Evolutionary conservation across 2,329 filamentous ascomycete genomes (phyloP).

Genomic region (Colletotrichum cereale): DNA sequence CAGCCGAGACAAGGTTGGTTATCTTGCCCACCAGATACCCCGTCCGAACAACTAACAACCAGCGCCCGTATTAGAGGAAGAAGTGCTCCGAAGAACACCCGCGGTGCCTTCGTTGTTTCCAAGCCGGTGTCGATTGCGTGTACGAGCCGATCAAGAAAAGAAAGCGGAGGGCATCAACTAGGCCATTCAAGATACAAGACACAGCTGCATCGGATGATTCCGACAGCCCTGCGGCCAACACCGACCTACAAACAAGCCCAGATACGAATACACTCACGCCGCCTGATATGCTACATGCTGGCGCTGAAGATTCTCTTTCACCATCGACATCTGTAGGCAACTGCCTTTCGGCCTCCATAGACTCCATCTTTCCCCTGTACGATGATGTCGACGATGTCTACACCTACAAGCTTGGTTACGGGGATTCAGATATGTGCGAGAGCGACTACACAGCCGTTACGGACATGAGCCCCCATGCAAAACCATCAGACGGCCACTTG

Average conservation of each 20-base stretch:
- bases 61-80: slow-evolving; percentile 30
- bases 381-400: slow-evolving; percentile 21
- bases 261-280: slow-evolving; percentile 28
- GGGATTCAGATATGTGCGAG: background rate
- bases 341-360: slow-evolving; percentile 12
- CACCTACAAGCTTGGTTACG: slow-evolving; percentile 14
- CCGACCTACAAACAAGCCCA: slow-evolving; percentile 25
- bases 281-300: slow-evolving; percentile 13
- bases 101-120: slow-evolving; percentile 38
- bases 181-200: background rate
- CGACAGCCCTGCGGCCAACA: slow-evolving; percentile 15
- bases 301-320: slow-evolving; percentile 5
- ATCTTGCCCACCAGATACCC: background rate
- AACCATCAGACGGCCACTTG: background rate
- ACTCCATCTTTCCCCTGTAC: slow-evolving; percentile 6
- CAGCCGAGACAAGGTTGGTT: slow-evolving; percentile 41
- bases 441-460: slow-evolving; percentile 19
- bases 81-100: slow-evolving; percentile 41
- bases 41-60: background rate
- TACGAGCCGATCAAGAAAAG: slow-evolving; percentile 42
- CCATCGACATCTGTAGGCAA: slow-evolving; percentile 11
- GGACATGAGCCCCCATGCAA: slow-evolving; percentile 6
- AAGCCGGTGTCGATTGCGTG: slow-evolving; percentile 36
- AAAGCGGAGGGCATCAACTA: slow-evolving; percentile 32
- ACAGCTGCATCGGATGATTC: slow-evolving; percentile 23